Evolutionary conservation across 768 basidiomycete species (phyloP).

Genomic region (Termitomyces sp.): DNA sequence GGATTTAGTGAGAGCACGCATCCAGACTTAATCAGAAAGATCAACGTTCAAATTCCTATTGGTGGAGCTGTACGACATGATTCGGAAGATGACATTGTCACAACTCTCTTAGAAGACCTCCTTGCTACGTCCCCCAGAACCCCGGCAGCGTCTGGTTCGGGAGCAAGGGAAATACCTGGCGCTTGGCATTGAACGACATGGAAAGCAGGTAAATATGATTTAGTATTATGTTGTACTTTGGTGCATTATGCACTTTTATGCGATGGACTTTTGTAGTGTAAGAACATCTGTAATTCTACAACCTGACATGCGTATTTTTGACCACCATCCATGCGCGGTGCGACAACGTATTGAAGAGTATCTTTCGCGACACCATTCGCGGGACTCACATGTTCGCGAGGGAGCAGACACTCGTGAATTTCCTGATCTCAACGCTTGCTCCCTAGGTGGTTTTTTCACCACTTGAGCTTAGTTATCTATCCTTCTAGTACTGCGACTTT

Average conservation of each 20-base stretch:
- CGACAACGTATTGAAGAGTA: too few relatives aligned
- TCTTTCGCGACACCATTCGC: too few relatives aligned
- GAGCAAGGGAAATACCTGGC: slow-evolving; percentile 33
- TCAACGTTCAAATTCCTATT: slow-evolving; percentile 44
- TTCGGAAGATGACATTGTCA: slow-evolving; percentile 61
- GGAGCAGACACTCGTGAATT: too few relatives aligned
- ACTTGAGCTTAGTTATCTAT: too few relatives aligned
- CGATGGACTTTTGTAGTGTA: neutral
- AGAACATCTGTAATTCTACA: neutral
- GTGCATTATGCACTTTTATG: neutral
- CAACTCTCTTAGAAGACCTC: slow-evolving; percentile 54
- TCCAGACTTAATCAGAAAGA: slow-evolving; percentile 44
- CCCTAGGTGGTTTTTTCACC: too few relatives aligned
- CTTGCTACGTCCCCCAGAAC: slow-evolving; percentile 36
- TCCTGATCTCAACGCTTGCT: too few relatives aligned
- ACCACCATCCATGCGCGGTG: neutral
- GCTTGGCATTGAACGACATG: slow-evolving; percentile 33
- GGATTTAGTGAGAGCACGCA: slow-evolving; percentile 61
- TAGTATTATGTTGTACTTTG: neutral
- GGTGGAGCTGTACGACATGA: slow-evolving; percentile 42
- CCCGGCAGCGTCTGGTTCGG: slow-evolving; percentile 30
- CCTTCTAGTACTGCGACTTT: too few relatives aligned
- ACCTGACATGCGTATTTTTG: neutral
- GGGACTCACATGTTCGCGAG: too few relatives aligned
- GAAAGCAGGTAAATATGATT: neutral